Evolutionary conservation across 179 eudicot species (phyloP), one percentile per base, ranked within the genome.

Genomic region (Camellia oleifera): DNA sequence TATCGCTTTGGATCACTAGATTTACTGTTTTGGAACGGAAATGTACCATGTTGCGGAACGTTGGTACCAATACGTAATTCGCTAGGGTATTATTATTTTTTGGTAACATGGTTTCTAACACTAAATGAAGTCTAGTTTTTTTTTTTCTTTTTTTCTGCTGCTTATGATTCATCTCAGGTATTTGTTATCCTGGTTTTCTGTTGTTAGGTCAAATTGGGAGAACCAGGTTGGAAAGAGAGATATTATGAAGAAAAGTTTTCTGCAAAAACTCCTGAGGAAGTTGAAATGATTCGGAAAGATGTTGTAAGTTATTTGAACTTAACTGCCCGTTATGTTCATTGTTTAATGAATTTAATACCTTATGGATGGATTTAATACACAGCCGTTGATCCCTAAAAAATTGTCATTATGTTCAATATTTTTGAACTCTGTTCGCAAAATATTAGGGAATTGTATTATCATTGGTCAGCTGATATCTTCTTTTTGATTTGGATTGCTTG

Each of bases 171-270:
- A 67, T 77, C 53, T 53, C 1, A 44, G 32, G 7, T 68, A 23
- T 56, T 54, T n/a, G 53, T 75, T 53, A 75, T 15, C 23, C 9
- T 69, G 4, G 40, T 84, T 60, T 82, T 15, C 61, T 77, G 71
- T 70, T 72, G 69, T 79, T 73, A 96, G 99, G 85, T 96, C 78
- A 92, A 89, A 89, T 77, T 96, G 83, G 99, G 98, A 57, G 92
- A 80, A 76, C 92, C 97, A 65, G 99, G 98, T 26, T 96, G 99
- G 99, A 96, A 89, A 83, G 98, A 96, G 76, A 88, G 99, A 82
- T 96, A 96, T 52, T 96, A 96, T 85, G 97, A 94, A 82, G 98
- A 91, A 76, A 96, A 96, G 87, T 96, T 96, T 74, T 81, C 77
- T 78, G 97, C 89, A 67, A 85, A 84, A 71, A 86, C 93, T 72